A percentile compares a stretch with the other conserved stretches of the same genome.
phyloP scores from a whole-genome alignment of 2,329 filamentous ascomycete genomes.

The Colletotrichum tamarilloi region DNA sequence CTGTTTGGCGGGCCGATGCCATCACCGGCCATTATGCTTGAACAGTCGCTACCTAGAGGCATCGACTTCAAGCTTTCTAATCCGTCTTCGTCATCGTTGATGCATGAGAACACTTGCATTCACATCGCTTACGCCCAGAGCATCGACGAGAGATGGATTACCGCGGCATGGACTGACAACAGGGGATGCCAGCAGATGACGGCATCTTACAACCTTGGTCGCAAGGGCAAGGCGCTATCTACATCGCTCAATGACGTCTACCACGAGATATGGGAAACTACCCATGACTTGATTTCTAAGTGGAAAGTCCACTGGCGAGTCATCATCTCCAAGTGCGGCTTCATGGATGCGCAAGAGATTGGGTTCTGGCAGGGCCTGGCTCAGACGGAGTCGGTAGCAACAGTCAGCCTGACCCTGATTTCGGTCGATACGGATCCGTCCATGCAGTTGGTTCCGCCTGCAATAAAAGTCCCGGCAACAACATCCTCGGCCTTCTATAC shows the following conservation, averaged over 20 bases:
- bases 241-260: slow-evolving; percentile 72
- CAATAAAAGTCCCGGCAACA: slow-evolving; percentile 59
- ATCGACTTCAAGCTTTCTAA: slow-evolving; percentile 80
- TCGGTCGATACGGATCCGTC: slow-evolving; percentile 74
- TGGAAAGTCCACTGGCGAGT: slow-evolving; percentile 82
- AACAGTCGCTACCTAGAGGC: slow-evolving; percentile 74
- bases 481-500: slow-evolving; percentile 60
- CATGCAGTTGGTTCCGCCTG: slow-evolving; percentile 70
- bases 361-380: slow-evolving; percentile 68
- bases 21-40: slow-evolving; percentile 78
- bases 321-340: slow-evolving; percentile 77
- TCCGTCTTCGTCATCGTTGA: slow-evolving; percentile 76
- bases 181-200: slow-evolving; percentile 79
- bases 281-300: slow-evolving; percentile 75
- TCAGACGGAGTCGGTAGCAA: slow-evolving; percentile 61
- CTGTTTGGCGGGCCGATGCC: slow-evolving; percentile 67
- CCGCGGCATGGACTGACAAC: slow-evolving; percentile 84
- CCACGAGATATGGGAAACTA: slow-evolving; percentile 82
- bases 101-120: slow-evolving; percentile 83
- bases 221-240: slow-evolving; percentile 64
- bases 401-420: slow-evolving; percentile 68
- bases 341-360: slow-evolving; percentile 75
- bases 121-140: slow-evolving; percentile 84
- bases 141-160: slow-evolving; percentile 81
- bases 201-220: slow-evolving; percentile 77